Base-by-base conservation (phyloP, 1,284 basidiomycete species). In the Moesziomyces parantarcticus region DNA sequence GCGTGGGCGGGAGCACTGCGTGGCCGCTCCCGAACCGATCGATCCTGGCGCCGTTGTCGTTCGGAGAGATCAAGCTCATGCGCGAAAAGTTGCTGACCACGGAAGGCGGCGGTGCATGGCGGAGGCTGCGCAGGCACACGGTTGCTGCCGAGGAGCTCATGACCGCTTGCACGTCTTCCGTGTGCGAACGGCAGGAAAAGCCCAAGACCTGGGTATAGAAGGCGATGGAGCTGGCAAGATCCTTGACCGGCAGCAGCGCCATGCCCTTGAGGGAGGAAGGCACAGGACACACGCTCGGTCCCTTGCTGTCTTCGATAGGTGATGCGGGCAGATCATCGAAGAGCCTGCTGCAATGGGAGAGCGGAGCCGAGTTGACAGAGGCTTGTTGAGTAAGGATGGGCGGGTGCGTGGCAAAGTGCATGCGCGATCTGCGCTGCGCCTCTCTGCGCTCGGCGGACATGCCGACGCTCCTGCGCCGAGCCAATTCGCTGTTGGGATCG, bases 161-260 rank as follows among this genome's bases (percentile, higher is more conserved):
- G n/a, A 72, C 53, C 1, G 69, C 63, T 43, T 72, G 63, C 11
- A 56, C 49, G 20, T 48, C 40, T n/a, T 51, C 29, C 18, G 46
- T 20, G 1, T 71, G 55, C 36, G 72, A 64, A 23, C 60, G 26
- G 50, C 62, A 61, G 21, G 54, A 41, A 44, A 71, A 59, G 18
- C 63, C 72, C 21, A 71, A 47, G 5, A 75, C 56, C 22, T 57
- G 56, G 22, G 52, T 26, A 48, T 75, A 75, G 56, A 75, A 75
- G 25, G 48, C 49, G 21, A 66, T 48, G 11, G 72, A 53, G 23
- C 41, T 20, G 11, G 51, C 57, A 2, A 75, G 60, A 20, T 63
- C 34, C 44, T 50, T 63, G 50, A 66, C 67, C 0, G 72, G 58
- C 4, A 75, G 56, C 47, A 75, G 45, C 4, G 67, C 57, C 56